These are phyloP conservation scores for Fraxinus greggii DNA, from an alignment of 305 asterid genomes.

Conservation along the genomic window DNA sequence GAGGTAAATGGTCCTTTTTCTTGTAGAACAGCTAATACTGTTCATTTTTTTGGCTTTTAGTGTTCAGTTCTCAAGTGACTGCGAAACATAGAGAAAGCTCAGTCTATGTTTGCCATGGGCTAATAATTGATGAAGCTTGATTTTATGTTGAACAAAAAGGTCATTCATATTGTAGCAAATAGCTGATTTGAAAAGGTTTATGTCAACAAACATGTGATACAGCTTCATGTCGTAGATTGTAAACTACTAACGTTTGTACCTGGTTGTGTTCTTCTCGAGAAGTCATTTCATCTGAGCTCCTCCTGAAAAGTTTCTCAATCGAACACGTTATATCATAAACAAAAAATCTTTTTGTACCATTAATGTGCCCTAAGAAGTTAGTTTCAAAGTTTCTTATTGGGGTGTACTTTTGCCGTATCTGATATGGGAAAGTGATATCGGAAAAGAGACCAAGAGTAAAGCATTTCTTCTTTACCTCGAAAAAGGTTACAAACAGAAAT, in stretches of 20 bases:
- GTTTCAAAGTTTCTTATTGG: background rate
- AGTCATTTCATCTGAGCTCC: background rate
- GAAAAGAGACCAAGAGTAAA: background rate
- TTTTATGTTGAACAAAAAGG: slow-evolving; percentile 9
- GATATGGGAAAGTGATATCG: background rate
- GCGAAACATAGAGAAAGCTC: background rate
- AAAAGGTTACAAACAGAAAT: background rate
- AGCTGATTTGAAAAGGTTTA: background rate
- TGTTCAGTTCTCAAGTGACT: background rate
- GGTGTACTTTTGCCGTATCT: background rate
- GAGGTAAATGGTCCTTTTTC: background rate
- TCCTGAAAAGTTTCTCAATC: background rate
- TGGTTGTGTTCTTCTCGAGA: background rate
- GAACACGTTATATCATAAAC: background rate
- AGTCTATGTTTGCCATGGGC: background rate
- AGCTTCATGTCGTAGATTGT: background rate
- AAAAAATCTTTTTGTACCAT: background rate
- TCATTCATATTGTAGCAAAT: background rate
- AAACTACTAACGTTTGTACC: background rate
- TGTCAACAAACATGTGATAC: background rate
- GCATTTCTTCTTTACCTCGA: background rate
- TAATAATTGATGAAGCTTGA: background rate
- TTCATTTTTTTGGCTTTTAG: slow-evolving; percentile 18
- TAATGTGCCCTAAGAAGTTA: background rate
- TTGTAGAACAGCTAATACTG: slow-evolving; percentile 7